phyloP scores from a whole-genome alignment of 805 yeast species.

The Candida maesae region DNA sequence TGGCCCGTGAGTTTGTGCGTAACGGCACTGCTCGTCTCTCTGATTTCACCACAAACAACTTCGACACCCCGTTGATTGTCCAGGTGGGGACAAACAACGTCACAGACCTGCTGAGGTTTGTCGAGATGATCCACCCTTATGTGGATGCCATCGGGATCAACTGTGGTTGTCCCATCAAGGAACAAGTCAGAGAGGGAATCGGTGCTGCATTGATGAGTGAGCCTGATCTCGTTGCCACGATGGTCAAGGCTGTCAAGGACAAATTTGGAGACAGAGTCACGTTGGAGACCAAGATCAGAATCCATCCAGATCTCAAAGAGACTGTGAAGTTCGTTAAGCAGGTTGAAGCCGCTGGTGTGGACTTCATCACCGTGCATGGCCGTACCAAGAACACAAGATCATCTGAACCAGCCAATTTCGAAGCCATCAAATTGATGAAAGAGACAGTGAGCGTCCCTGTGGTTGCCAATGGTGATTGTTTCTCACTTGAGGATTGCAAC shows the following conservation, averaged over 20 bases:
- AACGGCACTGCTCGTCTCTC: slow-evolving; percentile 74
- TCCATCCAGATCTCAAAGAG: slow-evolving; percentile 70
- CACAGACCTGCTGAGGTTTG: slow-evolving; percentile 75
- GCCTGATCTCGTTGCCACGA: slow-evolving; percentile 71
- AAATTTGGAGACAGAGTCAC: slow-evolving; percentile 70
- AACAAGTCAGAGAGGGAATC: slow-evolving; percentile 91
- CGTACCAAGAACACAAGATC: slow-evolving; percentile 83
- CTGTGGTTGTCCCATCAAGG: slow-evolving; percentile 97
- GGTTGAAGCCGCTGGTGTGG: slow-evolving; percentile 87
- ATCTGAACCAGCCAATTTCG: slow-evolving; percentile 76
- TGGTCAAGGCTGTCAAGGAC: slow-evolving; percentile 81
- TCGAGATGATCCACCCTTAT: slow-evolving; percentile 84
- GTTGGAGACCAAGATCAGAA: slow-evolving; percentile 88
- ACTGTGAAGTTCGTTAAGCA: slow-evolving; percentile 68
- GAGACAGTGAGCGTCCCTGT: slow-evolving; percentile 62
- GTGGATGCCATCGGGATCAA: slow-evolving; percentile 93
- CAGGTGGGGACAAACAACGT: slow-evolving; percentile 91
- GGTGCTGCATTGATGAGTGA: slow-evolving; percentile 93
- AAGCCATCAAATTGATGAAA: slow-evolving; percentile 68
- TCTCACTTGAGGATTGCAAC: slow-evolving; percentile 58
- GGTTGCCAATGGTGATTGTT: slow-evolving; percentile 98
- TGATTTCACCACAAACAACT: slow-evolving; percentile 77
- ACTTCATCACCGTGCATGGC: slow-evolving; percentile 92
- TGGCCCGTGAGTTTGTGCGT: slow-evolving; percentile 92
- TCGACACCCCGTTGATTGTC: slow-evolving; percentile 71